Base-by-base conservation (phyloP, 2,329 filamentous ascomycete genomes). In the Claviceps cyperi region DNA sequence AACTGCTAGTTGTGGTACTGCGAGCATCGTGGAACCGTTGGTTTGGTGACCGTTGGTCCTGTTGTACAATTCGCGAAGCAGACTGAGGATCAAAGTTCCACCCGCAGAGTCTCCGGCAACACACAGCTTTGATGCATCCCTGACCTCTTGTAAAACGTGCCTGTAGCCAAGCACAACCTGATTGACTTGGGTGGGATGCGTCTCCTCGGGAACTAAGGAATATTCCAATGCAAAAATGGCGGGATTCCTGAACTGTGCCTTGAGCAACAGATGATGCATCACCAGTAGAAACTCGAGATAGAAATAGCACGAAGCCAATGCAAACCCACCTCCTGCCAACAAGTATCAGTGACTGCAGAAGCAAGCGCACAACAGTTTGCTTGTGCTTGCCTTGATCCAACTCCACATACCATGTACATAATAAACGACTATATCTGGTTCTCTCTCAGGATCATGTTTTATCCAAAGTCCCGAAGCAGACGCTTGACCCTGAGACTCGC, bases 251-350 rank as follows among this genome's bases (percentile, higher is more conserved):
- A 84, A 91, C 1, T 83, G 84, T 17, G 72, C 69, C 48, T 75
- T 67, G 50, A 78, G 72, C 39, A 94, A 71, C 17, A 88, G 67
- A 43, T 74, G 71, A 13, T 86, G 69, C 82, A 83, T 88, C 8
- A 80, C 77, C 49, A 91, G 69, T 2, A 94, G 72, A 56, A 91
- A 92, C 59, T 94, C 88, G 37, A 90, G 76, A 63, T 94, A 94
- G 64, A 94, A 94, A 67, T 84, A 85, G 17, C 76, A 72, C 13
- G 84, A 88, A 3, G 87, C 88, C 81, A 94, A 86, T 6, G 80
- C 78, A 62, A 94, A 92, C 0, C 88, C 88, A 21, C 88, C 88
- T 15, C 84, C 81, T 84, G 38, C 37, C 38, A 39, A 13, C 15
- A 15, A 14, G 17, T 8, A 22, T 51, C 37, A 53, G 51, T 38